Conservation (phyloP, 2,329 filamentous ascomycete species). For the Arthrobotrys megalospora region DNA sequence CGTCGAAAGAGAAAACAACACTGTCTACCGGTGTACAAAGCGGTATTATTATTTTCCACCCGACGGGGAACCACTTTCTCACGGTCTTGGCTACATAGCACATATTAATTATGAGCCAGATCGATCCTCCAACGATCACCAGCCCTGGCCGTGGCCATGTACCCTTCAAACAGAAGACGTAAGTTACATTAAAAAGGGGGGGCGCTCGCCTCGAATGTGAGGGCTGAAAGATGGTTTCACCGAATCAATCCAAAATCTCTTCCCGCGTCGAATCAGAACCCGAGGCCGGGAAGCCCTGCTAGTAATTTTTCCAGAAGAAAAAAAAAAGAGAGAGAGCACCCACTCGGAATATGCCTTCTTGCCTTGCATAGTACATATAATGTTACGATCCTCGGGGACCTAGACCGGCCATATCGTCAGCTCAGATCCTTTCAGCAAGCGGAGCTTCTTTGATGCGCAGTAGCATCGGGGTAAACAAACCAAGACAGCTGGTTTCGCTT, state of each 20-base stretch:
- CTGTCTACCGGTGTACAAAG: conserved; percentile 1
- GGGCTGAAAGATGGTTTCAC: conserved; percentile 26
- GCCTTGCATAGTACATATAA: conserved; percentile 1
- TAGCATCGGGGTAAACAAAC: conserved; percentile 9
- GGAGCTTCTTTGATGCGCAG: conserved; percentile 13
- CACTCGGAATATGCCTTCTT: conserved; percentile 15
- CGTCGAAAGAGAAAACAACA: neutral
- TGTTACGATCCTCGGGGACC: neutral
- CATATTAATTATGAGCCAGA: neutral
- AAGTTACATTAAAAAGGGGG: conserved; percentile 37
- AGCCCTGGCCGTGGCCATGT: neutral
- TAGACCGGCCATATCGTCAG: neutral
- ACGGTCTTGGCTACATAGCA: neutral
- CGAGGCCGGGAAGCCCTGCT: conserved; percentile 37
- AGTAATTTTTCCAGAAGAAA: conserved; percentile 15
- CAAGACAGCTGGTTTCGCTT: conserved; percentile 41
- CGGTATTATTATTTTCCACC: conserved; percentile 11
- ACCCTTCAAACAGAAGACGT: neutral
- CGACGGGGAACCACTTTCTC: neutral
- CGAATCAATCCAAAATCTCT: conserved; percentile 20
- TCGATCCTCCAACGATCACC: neutral
- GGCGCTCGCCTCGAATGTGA: conserved; percentile 16
- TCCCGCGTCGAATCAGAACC: conserved; percentile 18
- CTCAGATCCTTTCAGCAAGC: conserved; percentile 20
- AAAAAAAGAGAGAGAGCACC: conserved; percentile 8